Base-by-base conservation (phyloP, 148 eudicot genomes). In the Arctostaphylos glauca region DNA sequence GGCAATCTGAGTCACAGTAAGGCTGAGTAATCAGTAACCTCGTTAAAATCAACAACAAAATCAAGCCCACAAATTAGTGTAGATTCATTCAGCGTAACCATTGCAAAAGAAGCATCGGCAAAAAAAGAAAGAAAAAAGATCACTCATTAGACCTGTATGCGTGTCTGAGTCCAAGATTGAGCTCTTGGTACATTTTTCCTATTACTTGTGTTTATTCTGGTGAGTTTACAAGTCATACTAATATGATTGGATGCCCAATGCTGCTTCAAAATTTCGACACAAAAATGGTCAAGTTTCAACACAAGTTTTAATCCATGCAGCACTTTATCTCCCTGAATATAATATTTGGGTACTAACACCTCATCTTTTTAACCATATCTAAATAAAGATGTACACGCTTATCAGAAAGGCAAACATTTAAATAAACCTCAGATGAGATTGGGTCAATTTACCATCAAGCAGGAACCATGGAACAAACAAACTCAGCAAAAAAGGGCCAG, bases 1-100 rank as follows among this genome's bases (percentile, higher is more conserved):
- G 47, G 96, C 91, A 83, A 95, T 90, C 98, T 94, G 86, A 18
- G 84, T 48, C 83, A 56, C 70, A 83, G 10, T 66, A 38, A 9
- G 9, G 21, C 80, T 64, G 53, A 78, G 75, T 62, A 68, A 83
- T 46, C 72, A 53, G 23, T 71, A 54, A 71, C 25, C 49, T 21
- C 2, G 8, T 66, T 9, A 48, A 52, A 75, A 52, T 44, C 44
- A 44, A 78, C 74, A 47, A 21, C 47, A 14, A 25, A 79, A 12
- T 16, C 2, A 16, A 31, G 13, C n/a, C 44, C 48, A 67, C 60
- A 80, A 43, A 66, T 15, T 12, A 62, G 6, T 60, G 15, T 18
- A 38, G 48, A 43, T 47, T 47, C 74, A 46, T 74, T 15, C 16
- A 62, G 48, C 16, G 68, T 13, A 13, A 31, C 43, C 76, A 48